Percentiles rank a stretch among this genome's conserved stretches.
These are phyloP conservation scores for Yarrowia sp. DNA, from an alignment of 805 yeast species.

Conservation along the genomic window DNA sequence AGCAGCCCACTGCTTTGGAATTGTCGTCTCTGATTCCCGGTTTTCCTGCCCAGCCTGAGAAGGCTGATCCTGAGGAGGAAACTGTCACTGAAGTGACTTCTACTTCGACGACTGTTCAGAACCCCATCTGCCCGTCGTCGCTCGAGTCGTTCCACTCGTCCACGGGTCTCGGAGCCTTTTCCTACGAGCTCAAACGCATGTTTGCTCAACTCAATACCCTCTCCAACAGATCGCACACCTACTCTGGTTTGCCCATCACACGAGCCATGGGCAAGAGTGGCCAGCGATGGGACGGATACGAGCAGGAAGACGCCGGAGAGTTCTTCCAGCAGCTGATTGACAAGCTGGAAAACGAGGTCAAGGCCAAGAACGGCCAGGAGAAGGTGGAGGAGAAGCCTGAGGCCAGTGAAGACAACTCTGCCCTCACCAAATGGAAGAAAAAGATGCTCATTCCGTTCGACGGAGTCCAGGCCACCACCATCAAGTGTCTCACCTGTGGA, in stretches of 20 bases:
- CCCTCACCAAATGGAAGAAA: constrained; percentile 33
- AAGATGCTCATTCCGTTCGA: constrained; percentile 86
- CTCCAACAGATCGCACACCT: constrained; percentile 9
- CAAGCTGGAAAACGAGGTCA: constrained; percentile 48
- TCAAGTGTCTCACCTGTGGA: constrained; percentile 89
- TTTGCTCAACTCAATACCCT: constrained; percentile 36
- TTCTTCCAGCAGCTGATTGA: constrained; percentile 70
- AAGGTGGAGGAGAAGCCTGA: not conserved
- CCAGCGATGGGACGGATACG: constrained; percentile 79
- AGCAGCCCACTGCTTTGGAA: constrained; percentile 16
- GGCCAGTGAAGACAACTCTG: not conserved
- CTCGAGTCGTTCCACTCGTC: constrained; percentile 7
- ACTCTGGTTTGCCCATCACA: constrained; percentile 38
- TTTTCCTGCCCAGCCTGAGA: constrained; percentile 34
- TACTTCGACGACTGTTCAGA: constrained; percentile 5
- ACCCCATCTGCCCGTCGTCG: constrained; percentile 21
- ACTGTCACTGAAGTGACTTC: not conserved
- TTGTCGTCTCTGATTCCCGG: constrained; percentile 30
- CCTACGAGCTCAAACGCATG: constrained; percentile 39
- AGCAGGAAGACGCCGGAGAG: constrained; percentile 97
- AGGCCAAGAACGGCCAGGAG: constrained; percentile 19
- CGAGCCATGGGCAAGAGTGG: constrained; percentile 49
- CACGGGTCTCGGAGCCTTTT: constrained; percentile 25
- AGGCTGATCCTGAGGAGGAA: constrained; percentile 21
- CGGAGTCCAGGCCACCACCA: constrained; percentile 85